These are phyloP conservation scores for Lentinula aciculospora DNA, from an alignment of 768 basidiomycete genomes.

Conservation along the genomic window DNA sequence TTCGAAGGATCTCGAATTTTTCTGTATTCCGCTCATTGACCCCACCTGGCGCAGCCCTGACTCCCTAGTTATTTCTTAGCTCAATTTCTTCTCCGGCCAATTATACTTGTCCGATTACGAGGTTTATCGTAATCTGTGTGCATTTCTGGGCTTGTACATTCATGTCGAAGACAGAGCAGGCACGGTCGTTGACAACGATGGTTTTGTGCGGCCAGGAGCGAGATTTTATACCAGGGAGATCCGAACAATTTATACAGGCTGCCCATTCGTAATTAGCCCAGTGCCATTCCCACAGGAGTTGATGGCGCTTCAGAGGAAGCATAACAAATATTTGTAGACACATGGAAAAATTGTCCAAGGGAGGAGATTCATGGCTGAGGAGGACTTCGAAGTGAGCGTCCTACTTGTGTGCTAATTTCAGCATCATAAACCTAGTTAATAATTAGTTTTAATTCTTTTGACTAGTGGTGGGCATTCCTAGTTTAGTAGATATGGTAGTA, in stretches of 20 bases:
- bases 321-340: conserved; percentile 26
- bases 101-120: conserved; percentile 22
- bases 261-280: conserved; percentile 30
- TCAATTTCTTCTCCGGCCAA: conserved; percentile 27
- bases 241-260: neutral
- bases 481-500: no score
- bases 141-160: conserved; percentile 15
- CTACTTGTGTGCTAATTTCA: neutral
- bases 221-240: conserved; percentile 7
- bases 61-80: conserved; percentile 6
- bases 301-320: conserved; percentile 31
- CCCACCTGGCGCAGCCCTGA: conserved; percentile 5
- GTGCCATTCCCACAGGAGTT: conserved; percentile 25
- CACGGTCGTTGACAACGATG: conserved; percentile 18
- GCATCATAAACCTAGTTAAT: no score
- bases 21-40: conserved; percentile 18
- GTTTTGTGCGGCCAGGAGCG: conserved; percentile 23
- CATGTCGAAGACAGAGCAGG: neutral
- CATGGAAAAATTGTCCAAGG: conserved; percentile 33
- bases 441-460: no score
- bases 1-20: conserved; percentile 15
- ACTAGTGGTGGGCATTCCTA: no score
- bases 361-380: conserved; percentile 15
- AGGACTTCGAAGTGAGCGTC: conserved; percentile 18
- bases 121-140: conserved; percentile 20